Evolutionary conservation across 306 rosid genomes (phyloP).

Genomic region (Quercus engelmannii): DNA sequence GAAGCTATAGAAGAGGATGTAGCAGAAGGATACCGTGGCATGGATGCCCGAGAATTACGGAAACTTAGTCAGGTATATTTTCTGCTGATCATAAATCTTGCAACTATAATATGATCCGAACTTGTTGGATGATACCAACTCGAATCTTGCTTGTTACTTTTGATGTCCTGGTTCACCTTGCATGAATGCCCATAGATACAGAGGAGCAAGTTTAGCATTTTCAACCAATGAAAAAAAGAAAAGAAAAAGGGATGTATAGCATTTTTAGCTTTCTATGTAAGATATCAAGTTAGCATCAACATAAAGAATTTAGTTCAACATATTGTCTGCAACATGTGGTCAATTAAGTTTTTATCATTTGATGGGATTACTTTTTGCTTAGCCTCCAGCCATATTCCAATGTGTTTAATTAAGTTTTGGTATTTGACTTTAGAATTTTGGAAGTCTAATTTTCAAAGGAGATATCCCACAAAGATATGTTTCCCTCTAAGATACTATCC

Average conservation of each 20-base stretch:
- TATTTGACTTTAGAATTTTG: neutral
- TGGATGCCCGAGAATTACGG: slow-evolving; percentile 79
- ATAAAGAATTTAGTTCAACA: neutral
- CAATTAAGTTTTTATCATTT: neutral
- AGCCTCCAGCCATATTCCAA: neutral
- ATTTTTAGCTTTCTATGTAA: neutral
- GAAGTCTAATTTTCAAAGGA: neutral
- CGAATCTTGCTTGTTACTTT: neutral
- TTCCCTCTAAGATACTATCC: neutral
- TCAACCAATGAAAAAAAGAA: too few relatives aligned
- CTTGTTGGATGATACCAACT: neutral
- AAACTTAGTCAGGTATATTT: slow-evolving; percentile 62
- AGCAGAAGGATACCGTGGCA: slow-evolving; percentile 79
- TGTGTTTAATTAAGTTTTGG: neutral
- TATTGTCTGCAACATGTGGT: neutral
- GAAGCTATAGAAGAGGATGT: slow-evolving; percentile 92
- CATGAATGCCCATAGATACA: neutral
- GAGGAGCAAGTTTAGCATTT: neutral
- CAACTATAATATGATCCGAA: neutral
- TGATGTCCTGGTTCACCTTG: neutral
- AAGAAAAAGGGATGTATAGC: too few relatives aligned
- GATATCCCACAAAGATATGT: neutral
- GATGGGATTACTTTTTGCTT: neutral
- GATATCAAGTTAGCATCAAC: neutral
- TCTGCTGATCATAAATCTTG: neutral